phyloP scores from a whole-genome alignment of 2,329 filamentous ascomycete species.

The Ophiocordyceps camponoti-floridani region DNA sequence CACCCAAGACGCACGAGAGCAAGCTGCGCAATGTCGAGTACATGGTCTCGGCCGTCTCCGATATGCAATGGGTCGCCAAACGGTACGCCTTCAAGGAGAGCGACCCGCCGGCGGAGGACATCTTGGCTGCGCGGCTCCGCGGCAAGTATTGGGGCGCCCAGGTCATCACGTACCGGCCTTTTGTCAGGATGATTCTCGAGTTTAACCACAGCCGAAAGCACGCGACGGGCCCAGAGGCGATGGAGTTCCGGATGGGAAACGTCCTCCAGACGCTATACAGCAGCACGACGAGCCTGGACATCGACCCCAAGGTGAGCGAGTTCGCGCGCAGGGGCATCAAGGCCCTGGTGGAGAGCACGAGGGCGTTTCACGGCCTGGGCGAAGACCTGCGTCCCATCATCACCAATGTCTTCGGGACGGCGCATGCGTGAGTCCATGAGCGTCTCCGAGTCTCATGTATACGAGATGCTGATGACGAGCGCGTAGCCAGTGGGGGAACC shows the following conservation, averaged over 20 bases:
- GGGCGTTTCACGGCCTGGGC: constrained; percentile 53
- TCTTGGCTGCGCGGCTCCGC: constrained; percentile 66
- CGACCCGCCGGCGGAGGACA: constrained; percentile 55
- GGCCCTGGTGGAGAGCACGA: constrained; percentile 69
- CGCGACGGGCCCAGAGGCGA: constrained; percentile 13
- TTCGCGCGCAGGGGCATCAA: constrained; percentile 46
- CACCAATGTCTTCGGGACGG: constrained; percentile 92
- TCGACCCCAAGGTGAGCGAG: constrained; percentile 27
- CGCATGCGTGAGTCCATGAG: constrained; percentile 95
- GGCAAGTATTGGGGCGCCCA: constrained; percentile 91
- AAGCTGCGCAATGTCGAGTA: constrained; percentile 28
- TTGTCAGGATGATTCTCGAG: constrained; percentile 40
- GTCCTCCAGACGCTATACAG: constrained; percentile 19
- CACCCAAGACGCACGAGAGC: constrained; percentile 10
- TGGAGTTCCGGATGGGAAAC: constrained; percentile 18
- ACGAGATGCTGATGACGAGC: too few species aligned
- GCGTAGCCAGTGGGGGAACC: constrained; percentile 83
- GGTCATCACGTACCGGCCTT: constrained; percentile 76
- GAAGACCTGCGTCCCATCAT: constrained; percentile 51
- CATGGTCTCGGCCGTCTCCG: constrained; percentile 23
- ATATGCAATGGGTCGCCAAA: constrained; percentile 27
- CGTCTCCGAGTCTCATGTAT: too few species aligned
- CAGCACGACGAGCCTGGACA: constrained; percentile 15
- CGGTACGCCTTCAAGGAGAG: constrained; percentile 41
- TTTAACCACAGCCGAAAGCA: constrained; percentile 20